Percentiles rank a stretch among this genome's conserved stretches.
Conservation (phyloP, 2,329 filamentous ascomycete genomes). For the Aspergillus fumigatus region DNA sequence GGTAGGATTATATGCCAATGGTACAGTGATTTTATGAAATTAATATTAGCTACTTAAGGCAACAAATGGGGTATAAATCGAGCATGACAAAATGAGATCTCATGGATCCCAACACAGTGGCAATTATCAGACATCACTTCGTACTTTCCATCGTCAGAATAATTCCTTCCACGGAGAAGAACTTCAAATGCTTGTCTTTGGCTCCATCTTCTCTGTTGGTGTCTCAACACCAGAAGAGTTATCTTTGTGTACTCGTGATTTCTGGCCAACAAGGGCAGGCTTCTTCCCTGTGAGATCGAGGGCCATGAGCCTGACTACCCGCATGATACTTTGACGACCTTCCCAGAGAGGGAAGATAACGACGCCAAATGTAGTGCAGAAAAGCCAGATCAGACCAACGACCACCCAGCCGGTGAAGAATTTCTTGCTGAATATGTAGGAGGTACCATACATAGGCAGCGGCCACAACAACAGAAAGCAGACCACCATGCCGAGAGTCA, state of each 20-base stretch:
- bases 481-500: slow-evolving; percentile 63
- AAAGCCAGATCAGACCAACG: slow-evolving; percentile 75
- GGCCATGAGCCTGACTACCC: slow-evolving; percentile 59
- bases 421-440: slow-evolving; percentile 74
- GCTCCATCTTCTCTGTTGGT: slow-evolving; percentile 42
- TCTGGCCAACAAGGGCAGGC: slow-evolving; percentile 26
- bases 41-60: neutral
- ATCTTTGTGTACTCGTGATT: slow-evolving; percentile 38
- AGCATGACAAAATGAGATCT: neutral
- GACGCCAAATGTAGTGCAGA: slow-evolving; percentile 66
- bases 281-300: slow-evolving; percentile 52
- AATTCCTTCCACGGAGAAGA: neutral
- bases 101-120: neutral
- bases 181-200: neutral
- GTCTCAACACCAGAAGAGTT: slow-evolving; percentile 45
- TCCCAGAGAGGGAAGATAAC: slow-evolving; percentile 80
- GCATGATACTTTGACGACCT: slow-evolving; percentile 62
- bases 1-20: neutral
- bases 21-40: neutral
- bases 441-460: slow-evolving; percentile 81
- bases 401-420: slow-evolving; percentile 82
- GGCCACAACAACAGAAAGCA: slow-evolving; percentile 79
- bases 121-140: slow-evolving; percentile 5
- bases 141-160: neutral
- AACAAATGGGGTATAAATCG: slow-evolving; percentile 4